Percentiles rank a stretch among this genome's conserved stretches.
phyloP scores from a whole-genome alignment of 345 rosid genomes.

The Stellera chamaejasme region DNA sequence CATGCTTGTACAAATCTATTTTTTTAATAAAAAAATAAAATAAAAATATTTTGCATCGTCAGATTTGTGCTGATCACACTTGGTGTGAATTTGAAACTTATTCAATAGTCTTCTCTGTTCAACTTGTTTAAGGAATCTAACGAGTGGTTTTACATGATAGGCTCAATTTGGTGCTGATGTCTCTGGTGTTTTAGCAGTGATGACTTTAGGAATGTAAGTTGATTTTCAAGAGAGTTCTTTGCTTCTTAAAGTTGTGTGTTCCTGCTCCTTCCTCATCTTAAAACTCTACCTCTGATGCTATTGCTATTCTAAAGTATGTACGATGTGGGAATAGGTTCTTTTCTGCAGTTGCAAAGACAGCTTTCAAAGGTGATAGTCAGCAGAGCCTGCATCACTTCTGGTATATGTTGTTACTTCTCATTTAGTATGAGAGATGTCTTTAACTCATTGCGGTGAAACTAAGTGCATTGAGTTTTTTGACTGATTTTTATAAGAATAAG shows the following conservation, averaged over 20 bases:
- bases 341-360: conserved; percentile 84
- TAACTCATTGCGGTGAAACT: not conserved
- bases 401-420: conserved; percentile 27
- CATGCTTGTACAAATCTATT: too few species aligned
- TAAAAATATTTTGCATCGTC: too few species aligned
- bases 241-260: conserved; percentile 1
- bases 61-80: too few species aligned
- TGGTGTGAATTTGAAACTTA: too few species aligned
- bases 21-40: too few species aligned
- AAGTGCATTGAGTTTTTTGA: not conserved
- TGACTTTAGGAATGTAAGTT: conserved; percentile 96
- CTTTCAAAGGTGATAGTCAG: conserved; percentile 92
- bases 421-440: conserved; percentile 3
- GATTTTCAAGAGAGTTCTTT: conserved; percentile 12
- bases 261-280: too few species aligned
- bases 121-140: too few species aligned
- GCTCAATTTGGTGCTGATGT: conserved; percentile 83
- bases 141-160: conserved; percentile 31
- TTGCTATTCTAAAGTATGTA: conserved; percentile 3
- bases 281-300: too few species aligned
- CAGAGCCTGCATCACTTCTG: conserved; percentile 94
- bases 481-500: not conserved
- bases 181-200: conserved; percentile 95
- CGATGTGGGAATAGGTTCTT: conserved; percentile 58
- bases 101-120: too few species aligned